These are phyloP conservation scores for Aspergillus brasiliensis DNA, from an alignment of 2,329 filamentous ascomycete species.

Conservation along the genomic window DNA sequence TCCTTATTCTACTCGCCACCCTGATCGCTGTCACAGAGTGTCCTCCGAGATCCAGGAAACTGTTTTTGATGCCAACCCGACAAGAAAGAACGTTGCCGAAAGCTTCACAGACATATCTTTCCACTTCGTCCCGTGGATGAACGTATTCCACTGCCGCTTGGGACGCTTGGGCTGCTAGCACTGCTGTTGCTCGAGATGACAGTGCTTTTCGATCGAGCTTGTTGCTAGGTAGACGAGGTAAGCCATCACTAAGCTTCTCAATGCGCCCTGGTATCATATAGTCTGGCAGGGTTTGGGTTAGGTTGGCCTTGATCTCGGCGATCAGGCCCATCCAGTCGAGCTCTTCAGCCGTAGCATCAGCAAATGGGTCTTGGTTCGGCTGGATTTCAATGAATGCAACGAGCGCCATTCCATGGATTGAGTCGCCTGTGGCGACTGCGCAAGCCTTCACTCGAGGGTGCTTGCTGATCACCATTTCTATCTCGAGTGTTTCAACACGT, in stretches of 20 bases:
- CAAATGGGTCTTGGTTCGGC: not conserved
- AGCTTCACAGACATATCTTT: not conserved
- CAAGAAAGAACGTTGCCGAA: not conserved
- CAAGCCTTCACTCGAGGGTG: not conserved
- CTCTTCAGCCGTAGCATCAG: too few species aligned
- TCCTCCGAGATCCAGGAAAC: not conserved
- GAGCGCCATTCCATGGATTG: not conserved
- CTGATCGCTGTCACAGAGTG: slow-evolving; percentile 4
- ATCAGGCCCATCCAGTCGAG: not conserved
- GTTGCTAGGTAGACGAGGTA: not conserved
- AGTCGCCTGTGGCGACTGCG: not conserved
- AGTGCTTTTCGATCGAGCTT: not conserved
- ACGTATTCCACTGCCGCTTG: not conserved
- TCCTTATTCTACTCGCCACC: not conserved
- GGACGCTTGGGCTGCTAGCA: not conserved
- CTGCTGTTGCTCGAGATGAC: not conserved
- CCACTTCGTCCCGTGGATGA: not conserved
- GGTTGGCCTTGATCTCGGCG: not conserved
- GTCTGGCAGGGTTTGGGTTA: not conserved
- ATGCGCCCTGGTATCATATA: slow-evolving; percentile 1
- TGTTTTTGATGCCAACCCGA: not conserved
- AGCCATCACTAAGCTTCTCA: not conserved
- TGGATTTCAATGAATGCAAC: not conserved
- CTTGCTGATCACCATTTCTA: not conserved
- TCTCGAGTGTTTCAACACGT: slow-evolving; percentile 4